phyloP scores from a whole-genome alignment of 495 filamentous ascomycete species.

The Emericellopsis terricola region DNA sequence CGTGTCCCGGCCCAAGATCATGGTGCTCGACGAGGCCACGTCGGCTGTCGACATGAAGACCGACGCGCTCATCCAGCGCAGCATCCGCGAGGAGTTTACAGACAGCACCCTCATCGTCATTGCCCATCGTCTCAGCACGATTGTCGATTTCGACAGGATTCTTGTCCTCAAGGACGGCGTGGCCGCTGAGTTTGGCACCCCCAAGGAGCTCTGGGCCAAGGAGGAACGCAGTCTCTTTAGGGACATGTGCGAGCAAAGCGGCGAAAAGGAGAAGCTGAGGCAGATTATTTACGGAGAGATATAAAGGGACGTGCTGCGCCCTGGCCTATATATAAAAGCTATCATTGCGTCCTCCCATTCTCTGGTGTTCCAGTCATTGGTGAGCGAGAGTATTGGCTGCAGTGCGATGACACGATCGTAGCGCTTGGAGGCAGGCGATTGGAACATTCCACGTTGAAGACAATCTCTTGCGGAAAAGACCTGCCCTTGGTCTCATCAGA shows the following conservation, averaged over 20 bases:
- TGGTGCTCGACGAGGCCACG: constrained; percentile 85
- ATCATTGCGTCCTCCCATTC: too few species aligned
- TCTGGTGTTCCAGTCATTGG: too few species aligned
- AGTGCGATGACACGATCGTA: too few species aligned
- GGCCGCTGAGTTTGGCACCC: constrained; percentile 57
- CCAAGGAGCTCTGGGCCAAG: constrained; percentile 45
- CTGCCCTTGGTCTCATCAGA: too few species aligned
- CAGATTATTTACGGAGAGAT: constrained; percentile 27
- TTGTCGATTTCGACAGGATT: constrained; percentile 74
- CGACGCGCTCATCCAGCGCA: constrained; percentile 64
- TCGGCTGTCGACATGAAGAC: constrained; percentile 78
- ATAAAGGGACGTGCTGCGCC: too few species aligned
- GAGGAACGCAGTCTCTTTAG: constrained; percentile 43
- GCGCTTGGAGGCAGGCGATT: too few species aligned
- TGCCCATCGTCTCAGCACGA: constrained; percentile 72
- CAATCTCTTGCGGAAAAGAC: too few species aligned
- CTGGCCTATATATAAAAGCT: too few species aligned
- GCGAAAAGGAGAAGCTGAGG: constrained; percentile 44
- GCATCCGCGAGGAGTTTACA: constrained; percentile 63
- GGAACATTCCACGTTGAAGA: too few species aligned
- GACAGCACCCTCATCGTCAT: constrained; percentile 72
- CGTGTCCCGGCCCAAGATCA: constrained; percentile 58
- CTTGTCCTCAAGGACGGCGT: constrained; percentile 61
- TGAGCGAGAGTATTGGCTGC: too few species aligned
- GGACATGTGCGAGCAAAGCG: constrained; percentile 59